Conservation (phyloP, 2,329 filamentous ascomycete species). For the Talaromyces pinophilus region DNA sequence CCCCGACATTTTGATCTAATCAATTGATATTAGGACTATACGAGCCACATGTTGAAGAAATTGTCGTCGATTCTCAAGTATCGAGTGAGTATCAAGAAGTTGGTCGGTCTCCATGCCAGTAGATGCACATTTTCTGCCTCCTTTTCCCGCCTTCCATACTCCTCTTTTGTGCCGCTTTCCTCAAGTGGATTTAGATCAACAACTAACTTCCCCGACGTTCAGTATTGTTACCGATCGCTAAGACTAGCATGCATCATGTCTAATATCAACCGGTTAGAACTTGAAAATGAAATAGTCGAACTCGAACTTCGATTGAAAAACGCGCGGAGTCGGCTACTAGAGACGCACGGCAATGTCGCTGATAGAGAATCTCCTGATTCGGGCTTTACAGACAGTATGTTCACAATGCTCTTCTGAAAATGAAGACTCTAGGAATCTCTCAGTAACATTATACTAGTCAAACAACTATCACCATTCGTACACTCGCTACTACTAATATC, state of each 20-base stretch:
- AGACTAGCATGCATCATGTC: not conserved
- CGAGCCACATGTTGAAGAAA: conserved; percentile 1
- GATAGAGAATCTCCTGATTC: conserved; percentile 7
- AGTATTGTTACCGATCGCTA: not conserved
- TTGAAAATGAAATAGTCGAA: conserved; percentile 46
- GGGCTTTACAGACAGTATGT: conserved; percentile 23
- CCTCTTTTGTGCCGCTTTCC: not conserved
- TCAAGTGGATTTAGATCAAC: not conserved
- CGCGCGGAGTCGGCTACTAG: conserved; percentile 47
- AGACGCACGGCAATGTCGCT: conserved; percentile 22
- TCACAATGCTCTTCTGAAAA: not conserved
- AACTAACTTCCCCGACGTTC: not conserved
- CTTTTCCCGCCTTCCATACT: conserved; percentile 5
- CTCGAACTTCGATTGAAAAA: conserved; percentile 52
- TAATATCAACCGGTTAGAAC: conserved; percentile 22
- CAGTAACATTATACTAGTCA: not conserved
- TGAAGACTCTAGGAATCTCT: not conserved
- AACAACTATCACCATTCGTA: conserved; percentile 30
- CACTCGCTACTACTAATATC: conserved; percentile 63
- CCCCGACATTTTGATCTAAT: conserved; percentile 49
- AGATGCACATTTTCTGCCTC: conserved; percentile 23
- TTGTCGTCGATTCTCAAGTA: not conserved
- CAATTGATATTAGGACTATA: not conserved
- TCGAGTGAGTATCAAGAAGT: not conserved
- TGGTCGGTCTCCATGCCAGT: not conserved